Base-by-base conservation (phyloP, 371 early-diverging fungal species). In the Mortierella sp. region DNA sequence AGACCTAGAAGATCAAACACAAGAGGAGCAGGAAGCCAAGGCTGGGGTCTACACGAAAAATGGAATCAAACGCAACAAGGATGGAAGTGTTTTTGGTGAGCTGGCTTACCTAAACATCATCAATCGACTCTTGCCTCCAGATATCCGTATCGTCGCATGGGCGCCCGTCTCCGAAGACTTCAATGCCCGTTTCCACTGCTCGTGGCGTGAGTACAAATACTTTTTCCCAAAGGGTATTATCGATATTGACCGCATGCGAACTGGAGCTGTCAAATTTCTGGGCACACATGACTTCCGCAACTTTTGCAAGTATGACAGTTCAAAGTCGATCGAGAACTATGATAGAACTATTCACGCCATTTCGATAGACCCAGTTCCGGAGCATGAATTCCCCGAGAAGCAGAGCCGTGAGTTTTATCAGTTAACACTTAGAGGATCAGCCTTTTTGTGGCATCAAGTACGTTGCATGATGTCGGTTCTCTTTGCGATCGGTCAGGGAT, bases 371-470 rank as follows among this genome's bases (percentile, higher is more conserved):
- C 88, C 89, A 4, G 88, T 91, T 15, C 65, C 67, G 1, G 74
- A 76, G 40, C 70, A 83, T 22, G 67, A 65, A 13, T 74, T 77
- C 28, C 52, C 80, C 5, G 33, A 68, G 0, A 83, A 69, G 40
- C 69, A 41, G 13, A 58, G 80, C 28, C 63, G 77, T 16, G 87
- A 87, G 47, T 90, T 92, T 77, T 94, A 91, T 72, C 87, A 91
- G 69, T 83, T 95, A 48, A 87, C 90, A 55, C 81, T 96, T 28
- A 85, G 87, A 21, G 97, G 97, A 21, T 91, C 92, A 0, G 97
- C 97, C 16, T 98, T 98, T 68, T 84, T 98, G 50, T 98, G 97
- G 97, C 98, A 98, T 86, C 98, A 97, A 84, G 97, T 99, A 41
- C 93, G 99, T 48, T 97, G 96, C 83, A 97, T 98, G 91, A 95